phyloP scores from a whole-genome alignment of 441 rosid species.

The Rhodomyrtus psidioides region DNA sequence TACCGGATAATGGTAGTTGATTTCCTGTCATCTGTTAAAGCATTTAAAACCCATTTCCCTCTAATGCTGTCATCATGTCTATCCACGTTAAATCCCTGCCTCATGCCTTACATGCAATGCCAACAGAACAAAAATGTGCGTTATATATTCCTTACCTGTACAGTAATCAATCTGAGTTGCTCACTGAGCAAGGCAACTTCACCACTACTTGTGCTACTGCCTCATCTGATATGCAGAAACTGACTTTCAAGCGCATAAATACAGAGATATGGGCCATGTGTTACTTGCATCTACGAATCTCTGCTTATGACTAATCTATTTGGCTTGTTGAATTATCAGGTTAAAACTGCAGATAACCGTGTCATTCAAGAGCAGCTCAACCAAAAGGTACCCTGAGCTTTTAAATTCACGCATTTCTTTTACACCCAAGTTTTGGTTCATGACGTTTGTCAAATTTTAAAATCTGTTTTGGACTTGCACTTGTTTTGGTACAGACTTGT shows the following conservation, averaged over 20 bases:
- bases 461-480: conserved; percentile 16
- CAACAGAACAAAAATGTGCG: neutral
- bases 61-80: neutral
- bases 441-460: neutral
- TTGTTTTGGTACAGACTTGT: conserved; percentile 40
- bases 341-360: conserved; percentile 89
- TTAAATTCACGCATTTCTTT: neutral
- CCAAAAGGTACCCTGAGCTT: conserved; percentile 52
- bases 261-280: neutral
- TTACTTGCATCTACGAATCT: conserved; percentile 6
- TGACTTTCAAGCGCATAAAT: neutral
- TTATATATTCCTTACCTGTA: neutral
- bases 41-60: neutral
- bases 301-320: neutral
- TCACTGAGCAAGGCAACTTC: neutral
- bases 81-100: neutral
- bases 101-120: neutral
- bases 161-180: neutral
- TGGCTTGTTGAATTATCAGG: conserved; percentile 25
- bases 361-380: conserved; percentile 89
- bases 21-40: neutral
- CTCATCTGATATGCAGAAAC: neutral
- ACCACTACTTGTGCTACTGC: neutral
- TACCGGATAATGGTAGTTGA: neutral
- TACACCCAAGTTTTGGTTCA: neutral